A percentile compares a stretch with the other conserved stretches of the same genome.
Evolutionary conservation across 495 filamentous ascomycete genomes (phyloP).

Genomic region (Cladorrhinum samala): DNA sequence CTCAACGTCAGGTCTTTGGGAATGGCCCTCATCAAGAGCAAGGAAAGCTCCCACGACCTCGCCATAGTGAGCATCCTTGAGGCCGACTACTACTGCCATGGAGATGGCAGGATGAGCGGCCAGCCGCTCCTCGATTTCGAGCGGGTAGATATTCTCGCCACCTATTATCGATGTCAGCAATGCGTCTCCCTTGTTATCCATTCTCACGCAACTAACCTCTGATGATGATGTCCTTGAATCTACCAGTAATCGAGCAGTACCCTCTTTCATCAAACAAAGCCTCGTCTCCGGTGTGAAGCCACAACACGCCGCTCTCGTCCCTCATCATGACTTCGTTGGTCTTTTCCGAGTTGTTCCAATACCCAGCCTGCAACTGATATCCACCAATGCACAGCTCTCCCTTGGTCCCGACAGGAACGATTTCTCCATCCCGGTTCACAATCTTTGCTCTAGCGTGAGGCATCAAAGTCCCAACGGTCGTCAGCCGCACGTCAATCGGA

Average conservation of each 20-base stretch:
- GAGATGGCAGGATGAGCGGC: constrained; percentile 49
- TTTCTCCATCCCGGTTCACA: constrained; percentile 51
- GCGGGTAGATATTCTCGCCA: constrained; percentile 61
- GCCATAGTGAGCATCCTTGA: constrained; percentile 57
- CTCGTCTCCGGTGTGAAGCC: constrained; percentile 67
- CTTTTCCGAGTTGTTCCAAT: constrained; percentile 66
- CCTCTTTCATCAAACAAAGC: constrained; percentile 59
- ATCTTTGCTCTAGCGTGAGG: constrained; percentile 65
- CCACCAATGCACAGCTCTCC: constrained; percentile 66
- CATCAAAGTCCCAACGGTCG: constrained; percentile 61
- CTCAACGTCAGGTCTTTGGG: constrained; percentile 36
- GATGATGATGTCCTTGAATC: constrained; percentile 64
- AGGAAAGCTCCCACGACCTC: constrained; percentile 64
- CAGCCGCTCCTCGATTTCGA: constrained; percentile 67
- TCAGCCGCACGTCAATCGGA: constrained; percentile 50
- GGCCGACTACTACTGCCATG: constrained; percentile 55
- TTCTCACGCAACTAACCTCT: constrained; percentile 31
- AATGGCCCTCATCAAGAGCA: constrained; percentile 21
- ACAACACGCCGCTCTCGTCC: constrained; percentile 53
- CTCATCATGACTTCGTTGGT: constrained; percentile 55
- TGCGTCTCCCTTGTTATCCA: not conserved
- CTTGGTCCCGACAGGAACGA: constrained; percentile 52
- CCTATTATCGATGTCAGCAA: constrained; percentile 20
- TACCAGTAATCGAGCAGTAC: constrained; percentile 57
- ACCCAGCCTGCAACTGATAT: constrained; percentile 62